Evolutionary conservation across 345 rosid species (phyloP), one percentile per base, ranked within the genome.

Genomic region (Euphorbia pulcherrima): DNA sequence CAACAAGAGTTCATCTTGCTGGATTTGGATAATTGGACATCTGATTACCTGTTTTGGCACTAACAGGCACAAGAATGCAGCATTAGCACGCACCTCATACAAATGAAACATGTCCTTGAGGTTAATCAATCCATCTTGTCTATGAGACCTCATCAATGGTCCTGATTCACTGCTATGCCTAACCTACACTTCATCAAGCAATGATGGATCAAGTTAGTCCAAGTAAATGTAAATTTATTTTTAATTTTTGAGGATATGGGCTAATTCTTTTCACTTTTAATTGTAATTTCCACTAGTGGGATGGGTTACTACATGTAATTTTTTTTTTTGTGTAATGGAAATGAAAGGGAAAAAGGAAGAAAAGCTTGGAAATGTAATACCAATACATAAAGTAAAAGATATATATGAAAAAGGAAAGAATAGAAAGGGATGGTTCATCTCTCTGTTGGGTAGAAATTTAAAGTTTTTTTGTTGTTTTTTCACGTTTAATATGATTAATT

Each of bases 51-150:
- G 23, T 11, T 2, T 50, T 44, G 50, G 63, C 23, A 23, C 51
- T 1, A 47, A 48, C 73, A 77, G 80, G 70, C 59, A 39, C 70
- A 77, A 37, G 80, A 77, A 54, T 64, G 35, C 67, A 77, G 72
- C 73, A 57, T 66, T 35, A 63, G 73, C 52, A 81, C 89, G 50
- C 92, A 92, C 82, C 73, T 83, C 46, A 68, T 87, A 61, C 98
- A 88, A 78, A 80, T 70, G 76, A 82, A 86, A 71, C 81, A 85
- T 68, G 75, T 80, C 40, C 67, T 72, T 78, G 71, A 80, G 77
- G 78, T 73, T 79, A 78, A 65, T 57, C 71, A 0, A 12, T 44
- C 74, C n/a, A 40, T 75, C 40, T 37, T 79, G 59, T 65, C 74
- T 55, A 57, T 65, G 62, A 64, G 60, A 71, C 71, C 62, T 60